Evolutionary conservation across 345 rosid species (phyloP).

Genomic region (Brassica carinata): DNA sequence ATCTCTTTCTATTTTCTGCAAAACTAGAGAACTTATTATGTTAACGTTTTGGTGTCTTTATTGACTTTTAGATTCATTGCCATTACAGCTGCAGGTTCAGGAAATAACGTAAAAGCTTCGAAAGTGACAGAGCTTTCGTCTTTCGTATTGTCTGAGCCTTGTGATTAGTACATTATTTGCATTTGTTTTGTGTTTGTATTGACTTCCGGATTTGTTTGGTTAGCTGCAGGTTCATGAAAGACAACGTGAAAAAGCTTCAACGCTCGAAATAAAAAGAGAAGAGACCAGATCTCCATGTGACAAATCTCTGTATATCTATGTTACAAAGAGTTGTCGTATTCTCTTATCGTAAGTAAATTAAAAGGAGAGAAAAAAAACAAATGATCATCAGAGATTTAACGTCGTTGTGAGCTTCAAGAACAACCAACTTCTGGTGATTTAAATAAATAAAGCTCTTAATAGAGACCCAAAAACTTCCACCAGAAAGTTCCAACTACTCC

Average conservation of each 20-base stretch:
- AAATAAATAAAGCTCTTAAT: conserved; percentile 43
- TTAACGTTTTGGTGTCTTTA: not conserved
- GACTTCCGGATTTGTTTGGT: not conserved
- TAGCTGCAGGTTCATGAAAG: not conserved
- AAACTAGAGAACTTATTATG: not conserved
- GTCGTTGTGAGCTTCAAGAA: conserved; percentile 19
- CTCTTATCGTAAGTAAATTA: not conserved
- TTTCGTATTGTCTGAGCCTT: not conserved
- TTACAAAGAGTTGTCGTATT: not conserved
- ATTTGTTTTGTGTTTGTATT: not conserved
- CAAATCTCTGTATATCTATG: not conserved
- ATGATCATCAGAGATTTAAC: conserved; percentile 17
- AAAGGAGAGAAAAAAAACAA: not conserved
- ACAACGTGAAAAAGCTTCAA: not conserved
- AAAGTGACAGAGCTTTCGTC: not conserved
- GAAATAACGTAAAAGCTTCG: not conserved
- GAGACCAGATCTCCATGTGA: not conserved
- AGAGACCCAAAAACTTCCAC: conserved; percentile 99
- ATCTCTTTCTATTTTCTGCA: not conserved
- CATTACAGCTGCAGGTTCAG: conserved; percentile 10
- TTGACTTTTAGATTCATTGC: conserved; percentile 5
- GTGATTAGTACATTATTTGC: not conserved
- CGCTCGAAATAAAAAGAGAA: not conserved
- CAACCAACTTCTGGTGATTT: not conserved
- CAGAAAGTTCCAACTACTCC: conserved; percentile 84